Percentiles rank a stretch among this genome's conserved stretches.
Conservation (phyloP, 495 filamentous ascomycete species). For the Pseudomonodictys pantanalensis region DNA sequence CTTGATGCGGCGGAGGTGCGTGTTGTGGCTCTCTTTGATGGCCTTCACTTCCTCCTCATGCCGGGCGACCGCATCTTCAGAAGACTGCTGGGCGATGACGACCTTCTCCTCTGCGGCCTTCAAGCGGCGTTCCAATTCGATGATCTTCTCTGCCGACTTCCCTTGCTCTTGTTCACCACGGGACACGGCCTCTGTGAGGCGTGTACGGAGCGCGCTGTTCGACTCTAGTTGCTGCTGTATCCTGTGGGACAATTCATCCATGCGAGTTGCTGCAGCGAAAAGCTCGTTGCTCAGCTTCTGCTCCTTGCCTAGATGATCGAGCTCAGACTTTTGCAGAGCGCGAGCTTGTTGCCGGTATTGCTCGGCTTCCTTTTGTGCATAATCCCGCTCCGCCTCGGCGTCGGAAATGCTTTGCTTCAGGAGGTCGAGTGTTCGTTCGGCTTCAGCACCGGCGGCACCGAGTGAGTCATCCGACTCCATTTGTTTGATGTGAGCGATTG, state of each 20-base stretch:
- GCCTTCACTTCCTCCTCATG: conserved; percentile 82
- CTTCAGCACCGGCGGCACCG: conserved; percentile 46
- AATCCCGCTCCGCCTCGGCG: conserved; percentile 69
- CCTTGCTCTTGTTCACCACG: conserved; percentile 85
- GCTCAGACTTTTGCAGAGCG: conserved; percentile 58
- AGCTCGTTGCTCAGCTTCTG: conserved; percentile 63
- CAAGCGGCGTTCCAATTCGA: conserved; percentile 73
- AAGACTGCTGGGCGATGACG: conserved; percentile 75
- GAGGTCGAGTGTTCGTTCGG: conserved; percentile 56
- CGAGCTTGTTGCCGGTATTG: conserved; percentile 61
- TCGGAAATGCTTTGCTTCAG: conserved; percentile 62
- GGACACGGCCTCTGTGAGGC: conserved; percentile 80
- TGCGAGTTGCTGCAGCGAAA: conserved; percentile 65
- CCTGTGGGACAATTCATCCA: conserved; percentile 71
- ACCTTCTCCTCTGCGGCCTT: conserved; percentile 80
- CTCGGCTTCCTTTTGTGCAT: conserved; percentile 59
- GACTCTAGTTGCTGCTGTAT: conserved; percentile 73
- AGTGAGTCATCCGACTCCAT: conserved; percentile 47
- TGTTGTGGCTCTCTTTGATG: conserved; percentile 73
- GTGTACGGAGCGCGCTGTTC: conserved; percentile 69
- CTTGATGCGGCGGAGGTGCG: conserved; percentile 74
- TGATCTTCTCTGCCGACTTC: conserved; percentile 74
- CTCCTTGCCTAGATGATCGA: conserved; percentile 62
- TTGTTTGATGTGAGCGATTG: conserved; percentile 54
- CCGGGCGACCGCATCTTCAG: conserved; percentile 74